These are phyloP conservation scores for Ascochyta viciae-villosae DNA, from an alignment of 2,329 filamentous ascomycete genomes.

Conservation along the genomic window DNA sequence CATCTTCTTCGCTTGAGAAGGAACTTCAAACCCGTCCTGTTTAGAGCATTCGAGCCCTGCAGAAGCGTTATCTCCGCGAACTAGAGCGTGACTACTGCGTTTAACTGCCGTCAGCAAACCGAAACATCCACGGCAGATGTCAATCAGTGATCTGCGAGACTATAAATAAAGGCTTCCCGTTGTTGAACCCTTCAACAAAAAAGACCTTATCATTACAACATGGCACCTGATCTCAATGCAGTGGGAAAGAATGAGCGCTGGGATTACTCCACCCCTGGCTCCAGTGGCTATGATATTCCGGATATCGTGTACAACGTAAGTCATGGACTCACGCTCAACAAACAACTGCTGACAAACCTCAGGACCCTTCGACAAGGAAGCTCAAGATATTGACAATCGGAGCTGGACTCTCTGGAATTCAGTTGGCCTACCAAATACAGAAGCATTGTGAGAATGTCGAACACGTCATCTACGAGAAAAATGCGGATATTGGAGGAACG, in stretches of 20 bases:
- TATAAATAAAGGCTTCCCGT: too few species aligned
- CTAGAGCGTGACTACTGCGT: too few species aligned
- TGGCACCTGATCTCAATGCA: conserved; percentile 55
- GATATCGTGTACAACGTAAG: conserved; percentile 48
- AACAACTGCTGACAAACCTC: background rate
- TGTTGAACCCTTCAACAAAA: too few species aligned
- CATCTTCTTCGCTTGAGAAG: too few species aligned
- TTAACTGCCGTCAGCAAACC: too few species aligned
- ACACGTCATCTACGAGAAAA: conserved; percentile 58
- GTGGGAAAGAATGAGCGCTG: conserved; percentile 45
- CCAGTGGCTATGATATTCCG: conserved; percentile 51
- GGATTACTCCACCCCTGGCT: conserved; percentile 55
- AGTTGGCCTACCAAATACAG: conserved; percentile 58
- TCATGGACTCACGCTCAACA: background rate
- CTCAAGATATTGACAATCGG: conserved; percentile 58
- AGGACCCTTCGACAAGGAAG: conserved; percentile 37
- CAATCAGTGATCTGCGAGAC: too few species aligned
- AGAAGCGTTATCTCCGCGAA: too few species aligned
- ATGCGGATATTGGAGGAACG: conserved; percentile 53
- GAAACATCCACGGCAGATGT: too few species aligned
- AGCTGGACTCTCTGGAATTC: conserved; percentile 56
- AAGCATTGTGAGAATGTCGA: conserved; percentile 53
- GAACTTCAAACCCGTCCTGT: too few species aligned
- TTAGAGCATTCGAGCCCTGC: too few species aligned
- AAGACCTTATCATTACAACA: conserved; percentile 17